These are phyloP conservation scores for Populus ilicifolia DNA, from an alignment of 345 rosid genomes.

Conservation along the genomic window DNA sequence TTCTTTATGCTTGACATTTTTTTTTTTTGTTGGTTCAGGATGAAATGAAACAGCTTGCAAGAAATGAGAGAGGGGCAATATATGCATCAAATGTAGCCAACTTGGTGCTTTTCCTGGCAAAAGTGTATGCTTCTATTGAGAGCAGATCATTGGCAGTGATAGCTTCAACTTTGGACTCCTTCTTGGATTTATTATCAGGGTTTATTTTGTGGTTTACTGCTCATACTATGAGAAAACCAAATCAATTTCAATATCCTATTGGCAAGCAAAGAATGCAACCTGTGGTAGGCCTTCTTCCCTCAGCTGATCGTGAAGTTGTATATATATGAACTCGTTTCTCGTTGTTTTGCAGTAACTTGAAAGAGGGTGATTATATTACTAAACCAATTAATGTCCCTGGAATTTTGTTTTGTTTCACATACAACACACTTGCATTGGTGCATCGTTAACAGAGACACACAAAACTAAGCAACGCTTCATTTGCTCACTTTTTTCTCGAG, in stretches of 20 bases:
- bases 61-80: slow-evolving; percentile 31
- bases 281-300: slow-evolving; percentile 16
- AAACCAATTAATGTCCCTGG: not conserved
- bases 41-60: slow-evolving; percentile 30
- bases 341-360: not conserved
- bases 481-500: not conserved
- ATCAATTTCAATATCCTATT: slow-evolving; percentile 39
- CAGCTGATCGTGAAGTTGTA: not conserved
- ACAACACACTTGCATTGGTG: not conserved
- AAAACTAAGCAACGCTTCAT: not conserved
- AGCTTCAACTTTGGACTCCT: slow-evolving; percentile 42
- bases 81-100: slow-evolving; percentile 43
- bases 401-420: not conserved
- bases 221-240: slow-evolving; percentile 36
- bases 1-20: not conserved
- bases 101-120: slow-evolving; percentile 41
- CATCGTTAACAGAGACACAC: not conserved
- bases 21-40: slow-evolving; percentile 3
- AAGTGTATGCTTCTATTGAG: slow-evolving; percentile 30
- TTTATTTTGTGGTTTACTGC: slow-evolving; percentile 48
- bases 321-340: not conserved
- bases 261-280: slow-evolving; percentile 56
- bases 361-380: not conserved
- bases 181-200: slow-evolving; percentile 42
- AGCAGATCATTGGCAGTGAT: slow-evolving; percentile 40